phyloP scores from a whole-genome alignment of 164 flowering plant genomes.

The Annona cherimola region DNA sequence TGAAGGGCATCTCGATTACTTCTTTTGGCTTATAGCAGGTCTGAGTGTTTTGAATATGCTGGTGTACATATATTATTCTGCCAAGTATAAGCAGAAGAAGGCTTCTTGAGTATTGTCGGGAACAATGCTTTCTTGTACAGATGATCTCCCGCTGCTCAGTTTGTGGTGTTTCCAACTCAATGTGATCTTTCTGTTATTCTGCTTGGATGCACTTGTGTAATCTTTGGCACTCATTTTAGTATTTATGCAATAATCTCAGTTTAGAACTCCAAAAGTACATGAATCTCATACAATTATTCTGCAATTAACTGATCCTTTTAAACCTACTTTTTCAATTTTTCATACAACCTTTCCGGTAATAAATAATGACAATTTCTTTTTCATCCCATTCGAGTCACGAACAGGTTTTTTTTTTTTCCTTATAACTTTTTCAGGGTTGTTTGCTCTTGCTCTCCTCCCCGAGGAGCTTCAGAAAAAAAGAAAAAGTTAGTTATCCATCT shows the following conservation, averaged over 20 bases:
- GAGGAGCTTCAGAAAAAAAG: too few relatives aligned
- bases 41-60: constrained; percentile 53
- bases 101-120: constrained; percentile 23
- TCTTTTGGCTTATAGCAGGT: constrained; percentile 68
- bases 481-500: too few relatives aligned
- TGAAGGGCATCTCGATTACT: constrained; percentile 66
- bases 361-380: too few relatives aligned
- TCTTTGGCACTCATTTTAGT: neutral
- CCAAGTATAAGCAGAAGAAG: constrained; percentile 43
- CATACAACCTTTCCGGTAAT: too few relatives aligned
- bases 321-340: too few relatives aligned
- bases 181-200: neutral
- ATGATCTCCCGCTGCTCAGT: neutral
- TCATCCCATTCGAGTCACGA: too few relatives aligned
- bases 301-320: too few relatives aligned
- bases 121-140: neutral
- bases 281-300: too few relatives aligned
- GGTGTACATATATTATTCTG: constrained; percentile 44
- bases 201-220: neutral
- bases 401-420: too few relatives aligned
- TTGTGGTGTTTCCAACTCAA: neutral
- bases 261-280: too few relatives aligned
- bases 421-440: too few relatives aligned
- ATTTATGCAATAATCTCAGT: neutral
- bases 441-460: too few relatives aligned